Evolutionary conservation across 2,329 filamentous ascomycete species (phyloP), one percentile per base, ranked within the genome.

Genomic region (Aspergillus sergii): DNA sequence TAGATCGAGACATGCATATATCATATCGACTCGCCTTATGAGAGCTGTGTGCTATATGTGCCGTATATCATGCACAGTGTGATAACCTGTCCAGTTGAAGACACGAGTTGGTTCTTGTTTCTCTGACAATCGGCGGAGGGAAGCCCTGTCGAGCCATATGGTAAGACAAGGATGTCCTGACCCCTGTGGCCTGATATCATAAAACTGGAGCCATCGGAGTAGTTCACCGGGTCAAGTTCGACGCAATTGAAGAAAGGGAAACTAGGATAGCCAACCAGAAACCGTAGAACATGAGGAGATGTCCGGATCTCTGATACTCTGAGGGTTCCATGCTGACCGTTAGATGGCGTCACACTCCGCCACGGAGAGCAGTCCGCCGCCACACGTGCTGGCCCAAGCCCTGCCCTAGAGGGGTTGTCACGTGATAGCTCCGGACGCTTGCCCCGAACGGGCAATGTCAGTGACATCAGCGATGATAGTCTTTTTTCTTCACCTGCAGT

Each of bases 381-480:
- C 14, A 14, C 51, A 59, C 58, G 58, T 59, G 58, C 58, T 11
- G 16, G 1, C 2, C 2, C 36, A 34, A 59, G 34, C 56, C 56
- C 53, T 55, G 28, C 39, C 55, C 60, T 58, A 41, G 58, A 39
- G 58, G 58, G 58, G 50, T n/a, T 14, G 5, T 55, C 51, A 36
- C 30, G 51, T 55, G 51, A 41, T 26, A 58, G 28, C 19, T 41
- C 12, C n/a, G 7, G 19, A 28, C 56, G 19, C 60, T 58, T 58
- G 23, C 0, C 48, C 56, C 12, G 8, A 62, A 55, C 16, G 2
- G 41, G 56, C n/a, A 36, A 39, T 14, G n/a, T 43, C 45, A 41
- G 60, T 62, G 60, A 62, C 60, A 62, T 62, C 56, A 58, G 32
- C 55, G 39, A 36, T 43, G n/a, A 50, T 41, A 23, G 30, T 28